Percentiles rank a stretch among this genome's conserved stretches.
Conservation (phyloP, 306 rosid species). For the Amphicarpaea edgeworthii region DNA sequence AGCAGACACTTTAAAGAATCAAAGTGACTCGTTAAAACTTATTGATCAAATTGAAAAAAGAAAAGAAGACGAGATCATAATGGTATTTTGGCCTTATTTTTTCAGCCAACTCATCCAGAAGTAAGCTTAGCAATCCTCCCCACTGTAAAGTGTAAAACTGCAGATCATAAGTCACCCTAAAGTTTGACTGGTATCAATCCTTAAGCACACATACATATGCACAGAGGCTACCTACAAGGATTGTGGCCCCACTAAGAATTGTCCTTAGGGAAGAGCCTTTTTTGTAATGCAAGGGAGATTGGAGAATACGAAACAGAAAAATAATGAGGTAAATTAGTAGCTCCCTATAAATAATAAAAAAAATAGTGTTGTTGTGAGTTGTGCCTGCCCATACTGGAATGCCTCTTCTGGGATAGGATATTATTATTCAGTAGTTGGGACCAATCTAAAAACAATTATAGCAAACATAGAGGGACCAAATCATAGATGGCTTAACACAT, state of each 20-base stretch:
- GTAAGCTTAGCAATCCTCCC: no score
- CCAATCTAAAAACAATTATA: constrained; percentile 32
- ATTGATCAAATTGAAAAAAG: no score
- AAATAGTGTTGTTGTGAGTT: constrained; percentile 15
- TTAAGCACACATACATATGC: constrained; percentile 20
- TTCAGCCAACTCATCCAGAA: no score
- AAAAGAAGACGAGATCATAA: not conserved
- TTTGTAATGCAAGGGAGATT: constrained; percentile 13
- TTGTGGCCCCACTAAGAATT: constrained; percentile 24
- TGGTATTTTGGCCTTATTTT: not conserved
- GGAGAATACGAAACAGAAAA: constrained; percentile 39
- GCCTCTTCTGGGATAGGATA: constrained; percentile 45
- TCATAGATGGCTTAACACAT: constrained; percentile 24
- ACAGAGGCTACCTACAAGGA: constrained; percentile 13
- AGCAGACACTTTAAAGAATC: not conserved
- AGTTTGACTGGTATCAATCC: not conserved
- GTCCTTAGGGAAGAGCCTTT: constrained; percentile 23
- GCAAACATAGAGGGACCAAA: constrained; percentile 38
- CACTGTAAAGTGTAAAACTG: not conserved
- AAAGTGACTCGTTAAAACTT: no score
- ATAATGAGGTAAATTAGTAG: constrained; percentile 26
- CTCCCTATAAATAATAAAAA: constrained; percentile 30
- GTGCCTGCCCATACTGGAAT: constrained; percentile 54
- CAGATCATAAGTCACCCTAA: not conserved
- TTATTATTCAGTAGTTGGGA: constrained; percentile 40